Percentiles rank a stretch among this genome's conserved stretches.
Evolutionary conservation across 352 stramenopile species (phyloP).

Genomic region (Pythium aphanidermatum): DNA sequence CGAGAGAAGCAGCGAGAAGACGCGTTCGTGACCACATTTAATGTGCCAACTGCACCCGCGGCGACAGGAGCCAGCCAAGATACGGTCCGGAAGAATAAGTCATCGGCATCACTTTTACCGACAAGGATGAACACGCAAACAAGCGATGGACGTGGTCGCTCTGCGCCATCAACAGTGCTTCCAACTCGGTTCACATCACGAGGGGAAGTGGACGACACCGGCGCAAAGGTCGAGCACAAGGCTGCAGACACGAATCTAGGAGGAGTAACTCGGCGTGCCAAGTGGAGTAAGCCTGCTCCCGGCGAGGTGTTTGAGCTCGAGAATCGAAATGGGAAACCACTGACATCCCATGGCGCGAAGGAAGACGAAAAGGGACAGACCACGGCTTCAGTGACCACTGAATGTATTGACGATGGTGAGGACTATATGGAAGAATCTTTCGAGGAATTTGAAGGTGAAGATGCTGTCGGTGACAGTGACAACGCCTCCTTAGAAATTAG

Average conservation of each 20-base stretch:
- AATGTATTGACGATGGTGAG: slow-evolving; percentile 23
- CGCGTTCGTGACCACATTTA: slow-evolving; percentile 77
- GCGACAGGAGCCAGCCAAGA: slow-evolving; percentile 5
- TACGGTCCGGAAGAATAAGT: slow-evolving; percentile 37
- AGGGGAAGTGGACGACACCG: background rate
- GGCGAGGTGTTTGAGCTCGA: slow-evolving; percentile 8
- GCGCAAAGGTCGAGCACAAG: slow-evolving; percentile 3
- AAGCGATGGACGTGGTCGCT: slow-evolving; percentile 16
- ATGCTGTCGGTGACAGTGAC: too few relatives aligned
- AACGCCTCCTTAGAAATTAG: background rate
- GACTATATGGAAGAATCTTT: slow-evolving; percentile 80
- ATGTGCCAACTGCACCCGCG: slow-evolving; percentile 28
- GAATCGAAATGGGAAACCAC: slow-evolving; percentile 12
- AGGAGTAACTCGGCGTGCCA: slow-evolving; percentile 36
- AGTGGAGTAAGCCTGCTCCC: slow-evolving; percentile 31
- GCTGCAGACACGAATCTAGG: too few relatives aligned
- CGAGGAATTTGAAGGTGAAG: slow-evolving; percentile 70
- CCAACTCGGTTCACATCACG: slow-evolving; percentile 12
- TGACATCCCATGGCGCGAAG: slow-evolving; percentile 11
- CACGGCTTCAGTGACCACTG: background rate
- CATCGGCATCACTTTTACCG: slow-evolving; percentile 34
- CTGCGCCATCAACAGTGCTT: slow-evolving; percentile 40
- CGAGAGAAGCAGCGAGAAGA: slow-evolving; percentile 57
- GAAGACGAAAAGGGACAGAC: background rate
- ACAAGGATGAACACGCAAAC: slow-evolving; percentile 16